Evolutionary conservation across 805 yeast species (phyloP), one percentile per base, ranked within the genome.

Genomic region (Saccharomycopsis fibuligera): DNA sequence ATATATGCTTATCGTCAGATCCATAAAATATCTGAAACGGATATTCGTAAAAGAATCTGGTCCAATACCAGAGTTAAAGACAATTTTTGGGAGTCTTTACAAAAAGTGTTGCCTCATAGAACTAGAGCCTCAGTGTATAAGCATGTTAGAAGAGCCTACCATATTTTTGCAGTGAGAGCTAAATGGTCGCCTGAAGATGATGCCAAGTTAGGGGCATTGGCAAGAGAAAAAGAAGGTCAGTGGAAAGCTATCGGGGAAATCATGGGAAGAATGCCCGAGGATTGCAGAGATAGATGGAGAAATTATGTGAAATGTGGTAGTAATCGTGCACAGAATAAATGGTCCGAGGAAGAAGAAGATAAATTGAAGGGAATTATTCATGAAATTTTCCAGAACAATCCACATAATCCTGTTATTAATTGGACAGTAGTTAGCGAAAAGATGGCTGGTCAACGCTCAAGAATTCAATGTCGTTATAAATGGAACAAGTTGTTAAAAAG

Each of bases 211-310:
- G 78, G 79, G 1, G 73, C 73, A 47, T 67, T 86, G 45, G 86
- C 86, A 9, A 64, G 74, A 8, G 78, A 80, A 23, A 76, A 78
- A 56, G 87, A 81, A 50, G 88, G 93, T 16, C 88, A 85, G 60
- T 91, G 98, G 98, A 87, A 87, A 57, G 70, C 72, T 36, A 86
- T 91, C 52, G 97, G 97, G 5, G 74, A 74, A 46, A 68, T 70
- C 5, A 71, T 91, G 78, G 87, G 86, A 12, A 73, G 98, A 59
- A 91, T 91, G 98, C 97, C 98, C 0, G 98, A 91, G 61, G 98
- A 91, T 66, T 90, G 97, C 64, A 75, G 98, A 57, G 98, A 91
- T 63, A 74, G 98, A 58, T 91, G 96, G 96, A 74, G 98, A 64
- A 91, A 91, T 62, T 91, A 90, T 62, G 85, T 90, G 54, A 90